A percentile compares a stretch with the other conserved stretches of the same genome.
Evolutionary conservation across 257 asterid genomes (phyloP).

Genomic region (Cynanchum wilfordii): DNA sequence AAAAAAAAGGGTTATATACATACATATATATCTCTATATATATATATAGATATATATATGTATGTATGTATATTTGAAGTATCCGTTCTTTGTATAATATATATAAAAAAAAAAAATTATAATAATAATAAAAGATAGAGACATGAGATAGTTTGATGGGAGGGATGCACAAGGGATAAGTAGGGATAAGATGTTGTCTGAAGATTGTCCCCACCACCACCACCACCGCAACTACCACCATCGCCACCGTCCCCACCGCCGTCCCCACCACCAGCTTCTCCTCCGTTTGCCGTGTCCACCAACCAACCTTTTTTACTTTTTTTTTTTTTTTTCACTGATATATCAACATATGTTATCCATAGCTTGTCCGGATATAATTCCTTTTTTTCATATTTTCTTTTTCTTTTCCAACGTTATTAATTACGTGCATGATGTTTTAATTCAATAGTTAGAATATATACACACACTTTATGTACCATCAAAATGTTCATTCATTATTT

Average conservation of each 20-base stretch:
- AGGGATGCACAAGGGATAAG: not conserved
- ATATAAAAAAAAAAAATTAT: not conserved
- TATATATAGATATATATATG: too few relatives aligned
- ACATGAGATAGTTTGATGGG: not conserved
- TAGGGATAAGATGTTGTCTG: not conserved
- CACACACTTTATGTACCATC: too few relatives aligned
- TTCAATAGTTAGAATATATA: too few relatives aligned
- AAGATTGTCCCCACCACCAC: conserved; percentile 2
- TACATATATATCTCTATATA: too few relatives aligned
- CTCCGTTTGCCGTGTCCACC: not conserved
- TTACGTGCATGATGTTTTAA: too few relatives aligned
- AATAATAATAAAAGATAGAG: not conserved
- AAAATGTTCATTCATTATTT: too few relatives aligned
- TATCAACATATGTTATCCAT: not conserved
- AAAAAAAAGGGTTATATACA: too few relatives aligned
- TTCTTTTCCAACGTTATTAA: not conserved
- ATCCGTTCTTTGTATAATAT: not conserved
- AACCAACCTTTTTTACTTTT: not conserved
- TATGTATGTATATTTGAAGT: too few relatives aligned
- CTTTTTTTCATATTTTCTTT: not conserved
- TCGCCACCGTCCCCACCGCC: not conserved
- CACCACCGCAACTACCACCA: not conserved
- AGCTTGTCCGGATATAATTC: not conserved
- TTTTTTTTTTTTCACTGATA: not conserved
- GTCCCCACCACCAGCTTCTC: not conserved